Evolutionary conservation across 2,329 filamentous ascomycete genomes (phyloP), one percentile per base, ranked within the genome.

Genomic region (Macrophomina pseudophaseolina): DNA sequence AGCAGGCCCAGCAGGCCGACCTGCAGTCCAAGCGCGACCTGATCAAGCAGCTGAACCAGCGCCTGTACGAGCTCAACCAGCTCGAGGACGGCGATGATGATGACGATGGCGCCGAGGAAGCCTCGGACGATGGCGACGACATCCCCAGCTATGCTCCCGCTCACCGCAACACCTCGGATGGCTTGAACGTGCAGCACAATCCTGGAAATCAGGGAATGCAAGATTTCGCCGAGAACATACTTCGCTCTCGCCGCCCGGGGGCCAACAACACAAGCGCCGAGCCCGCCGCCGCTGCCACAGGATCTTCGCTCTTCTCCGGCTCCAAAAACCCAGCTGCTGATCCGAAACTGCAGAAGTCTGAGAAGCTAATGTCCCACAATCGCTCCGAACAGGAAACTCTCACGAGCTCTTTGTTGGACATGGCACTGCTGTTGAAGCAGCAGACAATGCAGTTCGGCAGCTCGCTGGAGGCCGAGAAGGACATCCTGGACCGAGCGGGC

Each of bases 351-450:
- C 68, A 74, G 28, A 72, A 78, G 38, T 77, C 78, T 0, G 93
- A 97, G 80, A 85, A 88, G 0, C 85, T 93, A 38, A 86, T 97
- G 51, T 88, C 91, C 72, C 86, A 91, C 73, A 88, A 97, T 74
- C 90, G 92, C 64, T 83, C 83, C 64, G 93, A 97, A 80, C 94
- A 97, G 78, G 93, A 97, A 77, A 83, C 86, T 40, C 85, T 98
- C 3, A 94, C 94, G 0, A 85, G 87, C 44, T 94, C 91, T 7
- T 89, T 98, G n/a, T 84, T 97, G 28, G 82, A 86, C 52, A 91
- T 97, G 80, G 94, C 94, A 0, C 82, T 86, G 28, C 87, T 91
- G 58, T 86, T 97, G 46, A 97, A 96, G 76, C 81, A 86, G 56
- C 91, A 89, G 44, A 91, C 92, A 4, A 81, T 90, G 64, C 84